These are phyloP conservation scores for Ceratobasidium sp. DNA, from an alignment of 1,284 basidiomycete species.

Conservation along the genomic window DNA sequence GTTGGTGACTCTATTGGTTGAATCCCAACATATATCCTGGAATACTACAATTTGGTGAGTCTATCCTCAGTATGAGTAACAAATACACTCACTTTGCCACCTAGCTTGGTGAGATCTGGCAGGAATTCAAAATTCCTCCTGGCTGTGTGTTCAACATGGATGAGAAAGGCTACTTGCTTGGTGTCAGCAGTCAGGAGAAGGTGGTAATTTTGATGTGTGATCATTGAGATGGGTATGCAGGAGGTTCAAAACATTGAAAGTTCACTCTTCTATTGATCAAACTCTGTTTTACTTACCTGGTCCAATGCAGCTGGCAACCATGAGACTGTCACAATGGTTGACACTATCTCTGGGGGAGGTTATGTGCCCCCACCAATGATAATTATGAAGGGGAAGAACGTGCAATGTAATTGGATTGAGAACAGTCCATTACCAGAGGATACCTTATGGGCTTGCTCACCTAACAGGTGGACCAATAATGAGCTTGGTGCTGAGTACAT, in stretches of 20 bases:
- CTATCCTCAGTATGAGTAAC: background rate
- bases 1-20: too few relatives aligned
- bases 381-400: conserved; percentile 31
- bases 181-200: conserved; percentile 2
- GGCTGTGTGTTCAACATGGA: conserved; percentile 32
- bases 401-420: conserved; percentile 5
- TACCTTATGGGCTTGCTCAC: conserved; percentile 49
- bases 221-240: conserved; percentile 31
- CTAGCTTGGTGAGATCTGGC: conserved; percentile 1
- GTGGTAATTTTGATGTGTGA: conserved; percentile 10
- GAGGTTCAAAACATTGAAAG: conserved; percentile 24
- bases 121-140: background rate
- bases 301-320: conserved; percentile 9
- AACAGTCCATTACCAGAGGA: conserved; percentile 13
- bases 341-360: conserved; percentile 9
- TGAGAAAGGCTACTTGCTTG: conserved; percentile 38
- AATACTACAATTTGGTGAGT: conserved; percentile 16
- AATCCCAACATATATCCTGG: too few relatives aligned
- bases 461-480: conserved; percentile 60
- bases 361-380: conserved; percentile 17
- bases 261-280: background rate
- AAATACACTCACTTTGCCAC: background rate
- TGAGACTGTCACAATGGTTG: conserved; percentile 22
- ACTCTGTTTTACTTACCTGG: conserved; percentile 3
- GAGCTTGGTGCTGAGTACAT: conserved; percentile 56